Evolutionary conservation across 1,139 yeast genomes (phyloP), one percentile per base, ranked within the genome.

Genomic region (Taphrina communis): DNA sequence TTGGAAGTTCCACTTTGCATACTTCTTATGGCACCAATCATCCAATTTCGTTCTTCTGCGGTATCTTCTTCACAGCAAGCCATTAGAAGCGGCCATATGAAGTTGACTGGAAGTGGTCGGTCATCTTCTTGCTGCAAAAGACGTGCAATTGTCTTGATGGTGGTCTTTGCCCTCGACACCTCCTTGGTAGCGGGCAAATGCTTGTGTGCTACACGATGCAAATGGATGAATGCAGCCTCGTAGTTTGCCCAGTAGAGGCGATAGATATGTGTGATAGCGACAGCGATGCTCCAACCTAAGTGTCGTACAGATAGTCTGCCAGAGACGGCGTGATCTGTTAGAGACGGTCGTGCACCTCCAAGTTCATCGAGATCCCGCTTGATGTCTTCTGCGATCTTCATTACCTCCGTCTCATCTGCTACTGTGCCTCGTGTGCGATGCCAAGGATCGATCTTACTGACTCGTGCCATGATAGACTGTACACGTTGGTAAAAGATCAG

Each of bases 171-270:
- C 8, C 55, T 36, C 14, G 19, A n/a, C 17, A 50, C 55, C 19
- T 50, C 38, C 12, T 50, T 31, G 5, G 55, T 50, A 6, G n/a
- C 38, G 9, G 55, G 55, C 31, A 50, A n/a, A 21, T 50, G 55
- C 55, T 50, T 50, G 55, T 50, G 55, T 17, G 55, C 55, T 8
- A 50, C 55, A 6, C 55, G 36, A 50, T 50, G 55, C n/a, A 50
- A 12, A n/a, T 50, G 55, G 9, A 50, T 50, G 55, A 50, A 50
- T 9, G 55, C 55, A 21, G 55, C 55, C 35, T 50, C 55, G 38
- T 50, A 50, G 31, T 21, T 50, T 17, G 55, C 55, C 55, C 55
- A 50, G 17, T 50, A 50, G 55, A 50, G 55, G 2, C 55, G 55
- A 50, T 50, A 50, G 19, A 25, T 50, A n/a, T 50, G 55, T 14